Evolutionary conservation across 345 rosid genomes (phyloP).

Genomic region (Eucalyptus rudis): DNA sequence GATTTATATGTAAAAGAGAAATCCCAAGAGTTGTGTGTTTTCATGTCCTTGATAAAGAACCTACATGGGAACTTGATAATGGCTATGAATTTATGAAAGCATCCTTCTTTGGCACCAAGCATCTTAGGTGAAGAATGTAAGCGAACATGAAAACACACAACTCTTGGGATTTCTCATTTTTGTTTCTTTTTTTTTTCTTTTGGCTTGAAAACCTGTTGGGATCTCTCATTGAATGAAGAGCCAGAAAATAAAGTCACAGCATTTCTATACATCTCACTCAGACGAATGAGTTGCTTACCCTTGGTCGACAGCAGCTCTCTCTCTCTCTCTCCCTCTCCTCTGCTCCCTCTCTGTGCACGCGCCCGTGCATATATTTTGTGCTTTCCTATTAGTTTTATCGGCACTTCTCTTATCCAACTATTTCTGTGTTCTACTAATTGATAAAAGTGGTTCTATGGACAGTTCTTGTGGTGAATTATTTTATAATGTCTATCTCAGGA

Average conservation of each 20-base stretch:
- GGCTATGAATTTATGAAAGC: not conserved
- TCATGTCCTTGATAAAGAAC: too few species aligned
- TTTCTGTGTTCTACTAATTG: not conserved
- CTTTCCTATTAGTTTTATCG: not conserved
- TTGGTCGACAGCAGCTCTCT: not conserved
- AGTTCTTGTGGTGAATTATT: not conserved
- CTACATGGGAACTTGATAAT: not conserved
- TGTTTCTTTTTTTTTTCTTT: not conserved
- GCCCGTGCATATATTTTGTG: accelerated
- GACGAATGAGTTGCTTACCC: not conserved
- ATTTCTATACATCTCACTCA: not conserved
- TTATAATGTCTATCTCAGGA: not conserved
- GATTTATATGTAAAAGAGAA: not conserved
- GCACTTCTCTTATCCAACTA: not conserved
- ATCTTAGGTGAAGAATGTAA: not conserved
- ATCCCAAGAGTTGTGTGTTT: too few species aligned
- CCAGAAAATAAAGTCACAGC: not conserved
- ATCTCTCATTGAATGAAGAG: not conserved
- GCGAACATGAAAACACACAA: not conserved
- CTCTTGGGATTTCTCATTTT: not conserved
- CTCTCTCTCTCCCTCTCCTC: not conserved
- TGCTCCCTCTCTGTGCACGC: not conserved
- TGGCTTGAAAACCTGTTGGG: not conserved
- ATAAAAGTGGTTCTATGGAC: not conserved
- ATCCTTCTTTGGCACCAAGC: not conserved